Conservation (phyloP, 1,284 basidiomycete species). For the Ustilago loliicola region DNA sequence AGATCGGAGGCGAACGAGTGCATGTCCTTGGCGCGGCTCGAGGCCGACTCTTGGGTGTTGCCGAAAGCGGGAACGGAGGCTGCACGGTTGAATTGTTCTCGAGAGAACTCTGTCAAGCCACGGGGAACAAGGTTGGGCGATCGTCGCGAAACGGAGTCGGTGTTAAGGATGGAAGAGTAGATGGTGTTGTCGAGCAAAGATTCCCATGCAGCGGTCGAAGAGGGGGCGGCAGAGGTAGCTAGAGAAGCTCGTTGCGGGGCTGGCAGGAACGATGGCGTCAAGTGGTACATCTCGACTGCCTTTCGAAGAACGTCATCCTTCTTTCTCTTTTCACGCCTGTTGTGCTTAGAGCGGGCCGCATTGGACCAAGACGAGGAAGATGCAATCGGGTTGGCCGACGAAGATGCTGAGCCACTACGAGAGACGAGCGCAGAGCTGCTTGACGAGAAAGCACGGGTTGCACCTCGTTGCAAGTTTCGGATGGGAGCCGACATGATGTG, state of each 20-base stretch:
- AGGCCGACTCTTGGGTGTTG: slow-evolving; percentile 32
- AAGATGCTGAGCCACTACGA: slow-evolving; percentile 21
- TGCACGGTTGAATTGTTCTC: slow-evolving; percentile 41
- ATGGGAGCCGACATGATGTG: slow-evolving; percentile 42
- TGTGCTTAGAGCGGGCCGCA: slow-evolving; percentile 22
- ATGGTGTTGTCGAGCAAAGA: slow-evolving; percentile 45
- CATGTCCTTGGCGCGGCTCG: slow-evolving; percentile 27
- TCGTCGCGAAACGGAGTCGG: slow-evolving; percentile 31
- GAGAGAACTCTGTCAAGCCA: slow-evolving; percentile 37
- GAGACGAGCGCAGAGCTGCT: slow-evolving; percentile 21
- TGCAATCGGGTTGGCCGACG: slow-evolving; percentile 34
- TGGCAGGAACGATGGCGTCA: slow-evolving; percentile 64
- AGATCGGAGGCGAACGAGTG: slow-evolving; percentile 42
- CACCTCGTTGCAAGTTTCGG: slow-evolving; percentile 39
- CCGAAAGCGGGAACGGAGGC: slow-evolving; percentile 45
- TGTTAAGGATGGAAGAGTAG: slow-evolving; percentile 53
- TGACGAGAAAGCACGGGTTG: slow-evolving; percentile 33
- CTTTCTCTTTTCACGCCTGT: slow-evolving; percentile 30
- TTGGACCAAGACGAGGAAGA: slow-evolving; percentile 32
- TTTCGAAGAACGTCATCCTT: slow-evolving; percentile 59
- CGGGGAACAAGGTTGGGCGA: slow-evolving; percentile 44
- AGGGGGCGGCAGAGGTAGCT: slow-evolving; percentile 17
- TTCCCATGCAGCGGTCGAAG: slow-evolving; percentile 27
- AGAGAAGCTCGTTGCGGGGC: slow-evolving; percentile 28
- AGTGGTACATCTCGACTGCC: slow-evolving; percentile 68